phyloP scores from a whole-genome alignment of 345 rosid genomes.

The Rhizophora apiculata region DNA sequence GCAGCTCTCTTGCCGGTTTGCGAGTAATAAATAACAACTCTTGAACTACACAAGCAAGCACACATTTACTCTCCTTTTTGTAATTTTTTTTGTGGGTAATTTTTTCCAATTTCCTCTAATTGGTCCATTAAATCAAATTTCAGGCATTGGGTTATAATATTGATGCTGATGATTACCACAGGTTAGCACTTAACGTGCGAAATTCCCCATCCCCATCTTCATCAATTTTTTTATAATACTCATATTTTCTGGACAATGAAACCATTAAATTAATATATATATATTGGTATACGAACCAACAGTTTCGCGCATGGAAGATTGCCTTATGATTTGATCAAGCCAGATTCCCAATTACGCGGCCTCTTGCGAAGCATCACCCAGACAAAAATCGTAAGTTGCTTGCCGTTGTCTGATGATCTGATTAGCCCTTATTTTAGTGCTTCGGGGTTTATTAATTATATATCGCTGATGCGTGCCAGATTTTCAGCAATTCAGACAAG shows the following conservation, averaged over 20 bases:
- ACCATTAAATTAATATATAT: background rate
- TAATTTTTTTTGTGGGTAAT: background rate
- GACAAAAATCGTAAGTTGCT: slow-evolving; percentile 60
- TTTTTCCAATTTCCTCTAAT: background rate
- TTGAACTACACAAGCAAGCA: background rate
- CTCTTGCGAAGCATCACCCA: slow-evolving; percentile 60
- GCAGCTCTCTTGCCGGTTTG: slow-evolving; percentile 92
- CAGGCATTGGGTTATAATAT: slow-evolving; percentile 76
- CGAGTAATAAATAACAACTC: slow-evolving; percentile 42
- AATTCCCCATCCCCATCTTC: background rate
- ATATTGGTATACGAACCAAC: slow-evolving; percentile 4
- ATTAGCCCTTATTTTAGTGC: background rate
- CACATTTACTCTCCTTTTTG: fast-evolving
- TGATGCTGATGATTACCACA: slow-evolving; percentile 83
- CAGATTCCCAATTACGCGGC: slow-evolving; percentile 54
- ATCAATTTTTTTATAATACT: background rate
- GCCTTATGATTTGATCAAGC: slow-evolving; percentile 76
- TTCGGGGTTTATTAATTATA: background rate
- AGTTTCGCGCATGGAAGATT: slow-evolving; percentile 96
- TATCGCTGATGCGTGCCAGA: slow-evolving; percentile 28
- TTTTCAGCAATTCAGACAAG: slow-evolving; percentile 90
- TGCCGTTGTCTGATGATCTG: background rate
- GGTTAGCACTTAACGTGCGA: slow-evolving; percentile 29
- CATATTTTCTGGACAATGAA: background rate
- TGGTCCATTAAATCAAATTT: slow-evolving; percentile 2